A percentile compares a stretch with the other conserved stretches of the same genome.
Evolutionary conservation across 1,284 basidiomycete species (phyloP).

Genomic region (Pterulicium gracile): DNA sequence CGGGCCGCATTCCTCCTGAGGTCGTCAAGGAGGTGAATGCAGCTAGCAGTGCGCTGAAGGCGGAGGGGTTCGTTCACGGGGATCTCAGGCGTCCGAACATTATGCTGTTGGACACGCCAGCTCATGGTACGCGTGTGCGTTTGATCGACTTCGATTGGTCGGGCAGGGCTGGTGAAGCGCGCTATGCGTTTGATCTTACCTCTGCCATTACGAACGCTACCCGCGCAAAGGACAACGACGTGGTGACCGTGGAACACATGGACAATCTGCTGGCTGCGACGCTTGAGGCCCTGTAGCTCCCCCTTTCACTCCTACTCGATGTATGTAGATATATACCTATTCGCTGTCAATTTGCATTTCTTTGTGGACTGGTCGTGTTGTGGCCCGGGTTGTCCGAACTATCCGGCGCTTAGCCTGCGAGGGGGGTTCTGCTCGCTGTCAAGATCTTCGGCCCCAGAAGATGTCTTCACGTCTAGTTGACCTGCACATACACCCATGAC

Average conservation of each 20-base stretch:
- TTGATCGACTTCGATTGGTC: background rate
- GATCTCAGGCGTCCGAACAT: background rate
- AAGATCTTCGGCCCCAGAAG: too few relatives aligned
- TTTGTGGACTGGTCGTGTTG: too few relatives aligned
- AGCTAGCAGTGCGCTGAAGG: background rate
- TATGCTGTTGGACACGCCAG: background rate
- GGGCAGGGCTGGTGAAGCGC: background rate
- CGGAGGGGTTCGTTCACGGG: background rate
- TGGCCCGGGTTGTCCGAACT: too few relatives aligned
- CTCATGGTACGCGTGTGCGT: background rate
- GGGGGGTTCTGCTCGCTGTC: too few relatives aligned
- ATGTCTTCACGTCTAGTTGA: too few relatives aligned
- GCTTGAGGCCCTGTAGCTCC: too few relatives aligned
- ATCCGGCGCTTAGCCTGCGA: too few relatives aligned
- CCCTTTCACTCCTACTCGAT: too few relatives aligned
- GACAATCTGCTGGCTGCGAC: background rate
- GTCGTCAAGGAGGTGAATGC: background rate
- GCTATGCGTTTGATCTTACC: background rate
- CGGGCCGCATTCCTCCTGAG: background rate
- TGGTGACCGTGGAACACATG: background rate
- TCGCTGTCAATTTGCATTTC: too few relatives aligned
- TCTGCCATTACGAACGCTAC: background rate
- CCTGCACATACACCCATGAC: too few relatives aligned
- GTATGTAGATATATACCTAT: too few relatives aligned
- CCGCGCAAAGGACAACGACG: background rate